Base-by-base conservation (phyloP, 257 asterid genomes). In the Gentiana macrophylla region DNA sequence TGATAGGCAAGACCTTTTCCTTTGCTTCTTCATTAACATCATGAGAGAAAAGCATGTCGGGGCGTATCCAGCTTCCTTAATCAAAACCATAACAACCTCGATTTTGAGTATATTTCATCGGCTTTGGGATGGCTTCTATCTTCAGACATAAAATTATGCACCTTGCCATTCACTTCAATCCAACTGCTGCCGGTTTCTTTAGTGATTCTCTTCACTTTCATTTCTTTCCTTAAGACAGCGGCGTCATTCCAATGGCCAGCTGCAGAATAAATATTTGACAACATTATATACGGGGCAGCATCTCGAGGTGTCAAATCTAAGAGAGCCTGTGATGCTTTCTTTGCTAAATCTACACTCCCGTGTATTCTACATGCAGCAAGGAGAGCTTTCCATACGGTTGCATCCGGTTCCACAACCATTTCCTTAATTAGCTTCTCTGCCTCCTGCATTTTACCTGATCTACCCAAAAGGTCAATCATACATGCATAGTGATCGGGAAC, bases 151-250 rank as follows among this genome's bases (percentile, higher is more conserved):
- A 89, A 89, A 0, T 63, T 65, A 56, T 76, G 74, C 35, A 77
- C 66, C 56, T 56, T 61, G 48, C 86, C 69, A 34, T 77, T 79
- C 68, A 76, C 70, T 57, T 77, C 86, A 51, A 84, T 56, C 98
- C 98, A 86, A 54, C 95, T 90, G 63, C 59, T 69, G 5, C 95
- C 94, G 3, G 91, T 86, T 62, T 80, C 87, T 60, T 87, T 87
- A 43, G 60, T 60, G 1, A 79, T 64, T 1, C 92, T 82, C 64
- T 68, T 70, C 3, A 67, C 64, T 67, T 70, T 79, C 98, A 90
- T 90, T 65, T 70, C 24, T 54, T 57, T 61, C 64, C 96, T 72
- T 41, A 80, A 54, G 0, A 65, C 65, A 35, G 94, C 95, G 55
- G 87, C 94, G 48, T 80, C 86, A 52, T 80, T 75, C 95, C 94